Evolutionary conservation across 2,329 filamentous ascomycete species (phyloP), one percentile per base, ranked within the genome.

Genomic region (Cytospora paraplurivora): DNA sequence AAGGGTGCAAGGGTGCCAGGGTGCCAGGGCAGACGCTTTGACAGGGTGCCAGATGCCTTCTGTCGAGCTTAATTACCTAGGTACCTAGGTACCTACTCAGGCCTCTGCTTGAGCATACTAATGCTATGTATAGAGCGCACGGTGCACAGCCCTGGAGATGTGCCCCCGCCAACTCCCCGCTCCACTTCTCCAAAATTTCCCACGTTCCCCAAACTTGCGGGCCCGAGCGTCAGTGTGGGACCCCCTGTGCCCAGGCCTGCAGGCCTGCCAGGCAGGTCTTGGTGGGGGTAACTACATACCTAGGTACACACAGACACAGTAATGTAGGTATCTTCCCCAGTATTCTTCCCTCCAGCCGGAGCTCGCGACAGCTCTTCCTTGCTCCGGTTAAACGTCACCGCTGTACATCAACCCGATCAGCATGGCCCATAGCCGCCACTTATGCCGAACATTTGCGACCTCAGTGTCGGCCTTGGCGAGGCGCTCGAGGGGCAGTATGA

Each of bases 361-460:
- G 12, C 17, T 59, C 37, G 50, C 33, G 56, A 64, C 35, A 54
- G 62, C 51, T 19, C 44, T 60, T 50, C 49, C 56, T 62, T 62
- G 56, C 62, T 56, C 62, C 59, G 55, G 62, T 64, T 44, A 62
- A 62, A 56, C 57, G 59, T 62, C 60, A 62, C 60, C 32, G 5
- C 32, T 61, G 59, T 51, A 53, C 54, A 55, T 44, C 59, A 37
- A 56, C 51, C 51, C 34, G 27, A 35, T 53, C 51, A 53, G 51
- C 51, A n/a, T 19, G 49, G 56, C 33, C 49, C 41, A 62, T 62
- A 52, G 44, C 60, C 60, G 60, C 59, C 59, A 38, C 59, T 27
- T 57, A 47, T 57, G 53, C 59, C 59, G 59, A 62, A 41, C 38
- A 34, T 10, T 15, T 21, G 27, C 44, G 35, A 19, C 35, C 27